These are phyloP conservation scores for Podila clonocystis DNA, from an alignment of 192 early-diverging fungal genomes.

Conservation along the genomic window DNA sequence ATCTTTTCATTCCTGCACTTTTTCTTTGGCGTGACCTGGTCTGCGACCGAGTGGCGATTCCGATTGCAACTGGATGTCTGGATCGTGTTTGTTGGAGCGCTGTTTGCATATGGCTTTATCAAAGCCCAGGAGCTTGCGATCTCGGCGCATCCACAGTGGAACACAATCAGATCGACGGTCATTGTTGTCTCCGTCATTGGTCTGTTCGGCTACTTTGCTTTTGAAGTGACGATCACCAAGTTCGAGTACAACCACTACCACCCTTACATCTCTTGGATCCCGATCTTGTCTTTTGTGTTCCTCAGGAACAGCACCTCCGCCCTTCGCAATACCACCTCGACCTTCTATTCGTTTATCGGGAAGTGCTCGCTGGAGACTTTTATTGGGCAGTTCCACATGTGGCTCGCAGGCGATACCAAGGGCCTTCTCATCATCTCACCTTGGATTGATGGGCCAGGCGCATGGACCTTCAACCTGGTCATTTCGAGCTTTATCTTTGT, in stretches of 20 bases:
- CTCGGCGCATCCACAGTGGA: slow-evolving; percentile 52
- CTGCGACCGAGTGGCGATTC: slow-evolving; percentile 75
- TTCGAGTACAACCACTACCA: slow-evolving; percentile 73
- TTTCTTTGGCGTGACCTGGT: slow-evolving; percentile 66
- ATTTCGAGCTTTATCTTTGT: slow-evolving; percentile 61
- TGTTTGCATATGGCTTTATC: slow-evolving; percentile 62
- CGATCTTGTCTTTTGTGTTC: slow-evolving; percentile 69
- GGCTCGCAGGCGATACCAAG: slow-evolving; percentile 79
- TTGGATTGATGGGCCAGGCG: slow-evolving; percentile 38
- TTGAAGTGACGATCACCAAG: slow-evolving; percentile 63
- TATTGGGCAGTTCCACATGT: slow-evolving; percentile 83
- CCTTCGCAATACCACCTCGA: slow-evolving; percentile 64
- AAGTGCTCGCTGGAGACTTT: slow-evolving; percentile 78
- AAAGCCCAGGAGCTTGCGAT: slow-evolving; percentile 52
- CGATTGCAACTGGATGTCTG: slow-evolving; percentile 73
- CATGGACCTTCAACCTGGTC: slow-evolving; percentile 62
- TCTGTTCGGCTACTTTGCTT: slow-evolving; percentile 63
- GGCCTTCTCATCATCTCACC: slow-evolving; percentile 70
- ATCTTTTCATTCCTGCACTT: slow-evolving; percentile 55
- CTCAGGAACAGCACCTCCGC: slow-evolving; percentile 69
- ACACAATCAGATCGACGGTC: slow-evolving; percentile 38
- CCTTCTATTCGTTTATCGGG: slow-evolving; percentile 68
- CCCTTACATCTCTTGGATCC: slow-evolving; percentile 71
- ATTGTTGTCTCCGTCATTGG: slow-evolving; percentile 49
- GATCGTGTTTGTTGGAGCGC: slow-evolving; percentile 76